phyloP scores from a whole-genome alignment of 2,329 filamentous ascomycete genomes.

The Xylariales sp. region DNA sequence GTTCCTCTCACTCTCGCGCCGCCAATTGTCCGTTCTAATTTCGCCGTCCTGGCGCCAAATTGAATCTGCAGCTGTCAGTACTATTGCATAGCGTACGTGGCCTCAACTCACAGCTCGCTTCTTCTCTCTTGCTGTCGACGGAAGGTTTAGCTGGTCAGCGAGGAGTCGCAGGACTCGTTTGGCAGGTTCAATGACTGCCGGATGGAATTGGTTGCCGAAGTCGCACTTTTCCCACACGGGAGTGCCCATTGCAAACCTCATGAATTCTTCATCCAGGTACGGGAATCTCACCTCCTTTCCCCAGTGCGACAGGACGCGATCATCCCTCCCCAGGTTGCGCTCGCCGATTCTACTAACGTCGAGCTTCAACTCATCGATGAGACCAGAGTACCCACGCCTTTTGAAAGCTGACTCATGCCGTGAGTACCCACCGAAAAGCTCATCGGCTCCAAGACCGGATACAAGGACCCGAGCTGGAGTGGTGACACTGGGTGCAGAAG shows the following conservation, averaged over 20 bases:
- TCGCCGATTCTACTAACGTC: conserved; percentile 84
- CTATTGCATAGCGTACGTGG: too few relatives aligned
- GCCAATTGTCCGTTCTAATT: conserved; percentile 62
- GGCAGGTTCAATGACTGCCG: conserved; percentile 59
- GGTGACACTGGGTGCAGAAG: conserved; percentile 23
- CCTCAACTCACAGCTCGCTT: conserved; percentile 83
- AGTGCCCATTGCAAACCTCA: conserved; percentile 70
- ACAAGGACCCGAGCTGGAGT: conserved; percentile 78
- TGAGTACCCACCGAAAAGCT: conserved; percentile 90
- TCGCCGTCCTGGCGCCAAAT: conserved; percentile 77
- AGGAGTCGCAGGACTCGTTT: conserved; percentile 78
- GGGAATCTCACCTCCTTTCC: conserved; percentile 85
- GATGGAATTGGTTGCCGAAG: conserved; percentile 53
- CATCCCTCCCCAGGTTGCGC: conserved; percentile 91
- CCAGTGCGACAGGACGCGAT: conserved; percentile 87
- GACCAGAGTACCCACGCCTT: conserved; percentile 61
- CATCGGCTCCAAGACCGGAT: conserved; percentile 91
- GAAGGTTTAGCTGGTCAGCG: conserved; percentile 69
- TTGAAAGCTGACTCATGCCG: conserved; percentile 75
- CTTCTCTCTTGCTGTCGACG: conserved; percentile 72
- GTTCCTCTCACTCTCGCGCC: conserved; percentile 59
- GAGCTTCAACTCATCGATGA: conserved; percentile 77
- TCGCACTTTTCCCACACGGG: conserved; percentile 86
- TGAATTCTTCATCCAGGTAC: conserved; percentile 80
- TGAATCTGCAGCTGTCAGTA: conserved; percentile 56